Conservation (phyloP, 2,329 filamentous ascomycete species). For the Calonectria henricotiae region DNA sequence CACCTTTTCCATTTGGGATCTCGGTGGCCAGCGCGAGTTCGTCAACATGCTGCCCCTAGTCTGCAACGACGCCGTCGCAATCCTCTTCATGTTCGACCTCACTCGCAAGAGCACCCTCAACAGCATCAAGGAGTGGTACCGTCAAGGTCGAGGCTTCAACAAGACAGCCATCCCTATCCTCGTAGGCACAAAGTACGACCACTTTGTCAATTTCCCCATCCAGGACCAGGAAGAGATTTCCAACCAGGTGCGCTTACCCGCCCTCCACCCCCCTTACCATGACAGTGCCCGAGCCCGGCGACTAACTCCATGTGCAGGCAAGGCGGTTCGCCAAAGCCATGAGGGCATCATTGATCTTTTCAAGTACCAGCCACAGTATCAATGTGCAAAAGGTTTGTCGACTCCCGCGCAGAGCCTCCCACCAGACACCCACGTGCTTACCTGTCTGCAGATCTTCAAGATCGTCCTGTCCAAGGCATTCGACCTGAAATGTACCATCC, state of each 20-base stretch:
- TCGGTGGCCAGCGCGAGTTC: constrained; percentile 97
- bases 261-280: no score
- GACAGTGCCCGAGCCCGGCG: constrained; percentile 33
- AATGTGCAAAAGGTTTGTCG: constrained; percentile 92
- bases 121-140: constrained; percentile 99
- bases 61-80: constrained; percentile 98
- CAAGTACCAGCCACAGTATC: constrained; percentile 98
- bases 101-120: constrained; percentile 98
- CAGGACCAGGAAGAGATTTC: constrained; percentile 99
- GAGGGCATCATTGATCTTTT: constrained; percentile 98
- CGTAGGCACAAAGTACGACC: constrained; percentile 98
- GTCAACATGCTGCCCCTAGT: constrained; percentile 99
- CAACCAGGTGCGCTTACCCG: constrained; percentile 78
- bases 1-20: constrained; percentile 99
- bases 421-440: constrained; percentile 34
- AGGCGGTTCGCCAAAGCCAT: constrained; percentile 98
- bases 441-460: constrained; percentile 88
- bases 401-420: neutral
- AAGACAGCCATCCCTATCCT: constrained; percentile 99
- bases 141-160: constrained; percentile 97
- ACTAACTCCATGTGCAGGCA: constrained; percentile 71
- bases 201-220: constrained; percentile 98
- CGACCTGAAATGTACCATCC: constrained; percentile 98
- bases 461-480: constrained; percentile 99
- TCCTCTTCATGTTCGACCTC: constrained; percentile 99